Base-by-base conservation (phyloP, 345 rosid genomes). In the Kernera saxatilis region DNA sequence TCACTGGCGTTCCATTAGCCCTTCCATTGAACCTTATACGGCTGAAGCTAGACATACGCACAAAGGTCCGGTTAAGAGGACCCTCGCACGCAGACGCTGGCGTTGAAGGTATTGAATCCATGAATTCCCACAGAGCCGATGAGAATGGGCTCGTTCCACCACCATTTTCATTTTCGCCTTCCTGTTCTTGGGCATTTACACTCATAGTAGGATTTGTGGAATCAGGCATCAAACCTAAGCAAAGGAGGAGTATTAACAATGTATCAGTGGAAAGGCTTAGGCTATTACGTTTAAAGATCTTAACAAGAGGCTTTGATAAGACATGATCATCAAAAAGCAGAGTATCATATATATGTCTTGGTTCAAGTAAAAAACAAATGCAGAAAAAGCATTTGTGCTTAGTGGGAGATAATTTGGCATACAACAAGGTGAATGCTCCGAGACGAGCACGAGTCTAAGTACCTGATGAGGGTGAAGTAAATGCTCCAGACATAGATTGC, bases 1-100 rank as follows among this genome's bases (percentile, higher is more conserved):
- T 39, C 33, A 83, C 71, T 18, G 75, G 69, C 6, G 72, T 76
- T 63, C 66, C 75, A 62, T 62, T 77, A 2, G 52, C 82, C 61
- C 69, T 83, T 27, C 69, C 73, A 70, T 71, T 76, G 78, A 84
- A 33, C 79, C 83, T 84, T 22, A 87, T 26, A 75, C 85, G 83
- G 72, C 96, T 83, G 64, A 93, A 87, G 84, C 98, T 93, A 52
- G 97, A 89, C 91, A 93, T 85, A 39, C 96, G 86, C 79, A 81
- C 91, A 7, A 89, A 76, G 43, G 97, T 91, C 17, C 84, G 89
- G 66, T 84, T 89, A 60, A 91, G 73, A 14, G 93, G 89, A 49
- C 9, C 84, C 81, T 94, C 99, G 0, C 95, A 60, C 8, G 99
- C 99, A 27, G 90, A 86, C 9, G 99, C 99, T 1, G 99, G 97